These are phyloP conservation scores for Wallemia mellicola DNA, from an alignment of 1,284 basidiomycete genomes.

Conservation along the genomic window DNA sequence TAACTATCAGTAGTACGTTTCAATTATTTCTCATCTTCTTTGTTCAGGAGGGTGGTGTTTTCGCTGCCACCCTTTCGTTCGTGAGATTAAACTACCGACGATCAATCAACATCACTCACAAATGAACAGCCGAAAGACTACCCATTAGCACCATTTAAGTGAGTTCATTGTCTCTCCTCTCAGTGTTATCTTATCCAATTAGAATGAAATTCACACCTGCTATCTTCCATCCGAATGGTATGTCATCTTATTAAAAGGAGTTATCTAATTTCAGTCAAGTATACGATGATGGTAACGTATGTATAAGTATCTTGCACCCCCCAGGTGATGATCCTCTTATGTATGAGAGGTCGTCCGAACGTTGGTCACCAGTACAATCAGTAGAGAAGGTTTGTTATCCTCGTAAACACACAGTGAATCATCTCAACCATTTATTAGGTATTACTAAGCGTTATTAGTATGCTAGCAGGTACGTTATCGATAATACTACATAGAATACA, in stretches of 20 bases:
- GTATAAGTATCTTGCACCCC: conserved; percentile 92
- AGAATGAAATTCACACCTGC: conserved; percentile 88
- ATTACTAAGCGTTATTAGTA: conserved; percentile 62
- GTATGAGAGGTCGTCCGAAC: conserved; percentile 69
- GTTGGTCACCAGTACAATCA: conserved; percentile 92
- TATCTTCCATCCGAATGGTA: conserved; percentile 88
- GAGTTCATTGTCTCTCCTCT: background rate
- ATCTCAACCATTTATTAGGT: conserved; percentile 20
- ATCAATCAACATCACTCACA: background rate
- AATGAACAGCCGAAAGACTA: conserved; percentile 48
- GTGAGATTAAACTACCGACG: conserved; percentile 22
- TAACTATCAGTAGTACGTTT: background rate
- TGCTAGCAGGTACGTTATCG: too few species aligned
- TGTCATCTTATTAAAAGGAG: conserved; percentile 20
- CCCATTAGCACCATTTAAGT: conserved; percentile 72
- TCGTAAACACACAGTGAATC: conserved; percentile 17
- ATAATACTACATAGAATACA: too few species aligned
- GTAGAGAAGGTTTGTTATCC: conserved; percentile 64
- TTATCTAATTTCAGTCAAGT: conserved; percentile 23
- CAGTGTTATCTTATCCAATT: background rate
- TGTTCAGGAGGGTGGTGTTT: conserved; percentile 71
- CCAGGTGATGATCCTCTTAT: conserved; percentile 56
- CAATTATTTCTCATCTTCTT: background rate
- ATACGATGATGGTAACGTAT: conserved; percentile 81
- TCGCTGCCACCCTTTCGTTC: conserved; percentile 70